Evolutionary conservation across 441 rosid species (phyloP), one percentile per base, ranked within the genome.

Genomic region (Caryocar brasiliense): DNA sequence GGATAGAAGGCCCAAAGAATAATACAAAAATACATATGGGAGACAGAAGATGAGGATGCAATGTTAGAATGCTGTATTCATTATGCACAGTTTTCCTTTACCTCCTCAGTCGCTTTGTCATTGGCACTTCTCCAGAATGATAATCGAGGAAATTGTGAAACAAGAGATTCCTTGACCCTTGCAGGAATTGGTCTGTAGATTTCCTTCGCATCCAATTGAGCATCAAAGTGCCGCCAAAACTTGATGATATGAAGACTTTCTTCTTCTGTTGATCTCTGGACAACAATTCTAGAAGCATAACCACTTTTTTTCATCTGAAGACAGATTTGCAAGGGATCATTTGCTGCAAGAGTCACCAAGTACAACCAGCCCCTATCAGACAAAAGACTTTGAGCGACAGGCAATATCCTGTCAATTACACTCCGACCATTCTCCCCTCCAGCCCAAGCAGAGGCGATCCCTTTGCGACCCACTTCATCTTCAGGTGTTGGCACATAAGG

Each of bases 401-500:
- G 87, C 70, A 92, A 54, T 32, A 92, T 88, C 63, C 71, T 79
- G 46, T 88, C 86, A 0, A 92, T 92, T 6, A 88, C 83, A 1
- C 55, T 54, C 39, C 97, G 71, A 13, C 99, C 97, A 53, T 92
- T 81, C 56, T 80, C 81, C 8, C 95, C 99, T 60, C 99, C 97
- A 22, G 99, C 99, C 99, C 97, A 92, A 53, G 99, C 73, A 30
- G 95, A 73, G 6, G 90, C 70, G 41, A 88, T 92, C 37, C 97
- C 99, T 54, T 70, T 74, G 58, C 57, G 33, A 5, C 95, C 95
- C 39, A 85, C 97, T 68, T 92, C 99, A 43, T 80, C 74, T 32
- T 88, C 95, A 0, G 95, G 99, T 1, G 97, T 92, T 3, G 97
- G 95, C 27, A 88, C 97, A 39, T 88, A 92, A 30, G 99, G 99